phyloP scores from a whole-genome alignment of 1,284 basidiomycete species.

The Earliella scabrosa region DNA sequence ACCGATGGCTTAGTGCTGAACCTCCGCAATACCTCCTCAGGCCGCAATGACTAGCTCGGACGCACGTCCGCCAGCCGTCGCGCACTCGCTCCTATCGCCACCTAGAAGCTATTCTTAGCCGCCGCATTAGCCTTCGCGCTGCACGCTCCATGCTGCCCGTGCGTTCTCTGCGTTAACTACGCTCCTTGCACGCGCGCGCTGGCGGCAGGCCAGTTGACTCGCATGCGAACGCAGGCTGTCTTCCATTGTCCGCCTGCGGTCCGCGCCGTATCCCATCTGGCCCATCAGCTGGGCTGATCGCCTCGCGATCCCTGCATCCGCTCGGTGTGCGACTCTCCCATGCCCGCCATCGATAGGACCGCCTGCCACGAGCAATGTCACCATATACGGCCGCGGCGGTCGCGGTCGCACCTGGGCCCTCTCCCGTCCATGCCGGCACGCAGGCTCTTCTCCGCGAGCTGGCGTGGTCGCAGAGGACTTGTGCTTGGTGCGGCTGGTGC shows the following conservation, averaged over 20 bases:
- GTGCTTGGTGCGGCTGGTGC: not conserved
- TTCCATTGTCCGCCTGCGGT: conserved; percentile 7
- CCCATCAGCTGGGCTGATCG: conserved; percentile 12
- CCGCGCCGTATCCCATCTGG: conserved; percentile 9
- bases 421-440: conserved; percentile 1
- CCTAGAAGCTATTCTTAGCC: conserved; percentile 8
- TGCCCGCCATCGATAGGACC: conserved; percentile 11
- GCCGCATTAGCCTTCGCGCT: not conserved
- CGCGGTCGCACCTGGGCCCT: not conserved
- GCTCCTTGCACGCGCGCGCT: not conserved
- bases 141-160: not conserved
- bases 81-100: not conserved
- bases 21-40: not conserved
- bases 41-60: not conserved
- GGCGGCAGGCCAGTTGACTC: not conserved
- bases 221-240: conserved; percentile 11
- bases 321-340: conserved; percentile 6
- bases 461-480: not conserved
- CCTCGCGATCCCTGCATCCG: not conserved
- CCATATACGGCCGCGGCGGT: conserved; percentile 7
- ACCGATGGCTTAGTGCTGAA: conserved; percentile 13
- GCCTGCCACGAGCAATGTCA: conserved; percentile 3
- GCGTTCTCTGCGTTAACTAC: not conserved
- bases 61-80: not conserved
- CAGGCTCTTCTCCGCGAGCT: conserved; percentile 1